Evolutionary conservation across 1,139 yeast species (phyloP).

Genomic region (Taiozyma sp.): DNA sequence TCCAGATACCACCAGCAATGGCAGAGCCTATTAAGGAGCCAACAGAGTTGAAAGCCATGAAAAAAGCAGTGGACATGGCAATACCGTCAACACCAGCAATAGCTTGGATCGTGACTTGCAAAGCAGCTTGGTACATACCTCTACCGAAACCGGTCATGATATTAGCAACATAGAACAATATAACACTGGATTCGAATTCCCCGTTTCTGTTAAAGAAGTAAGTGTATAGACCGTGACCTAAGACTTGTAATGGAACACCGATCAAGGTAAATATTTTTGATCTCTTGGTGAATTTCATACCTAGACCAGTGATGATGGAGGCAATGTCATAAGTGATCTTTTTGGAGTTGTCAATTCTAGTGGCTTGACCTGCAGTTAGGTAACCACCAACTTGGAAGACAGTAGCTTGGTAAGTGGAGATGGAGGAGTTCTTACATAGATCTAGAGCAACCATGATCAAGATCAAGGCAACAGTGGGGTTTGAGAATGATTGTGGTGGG

Average conservation of each 20-base stretch:
- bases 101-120: conserved; percentile 31
- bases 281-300: conserved; percentile 29
- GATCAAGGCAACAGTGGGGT: conserved; percentile 18
- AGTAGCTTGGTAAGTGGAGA: conserved; percentile 24
- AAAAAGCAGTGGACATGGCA: conserved; percentile 42
- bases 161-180: conserved; percentile 21
- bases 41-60: conserved; percentile 36
- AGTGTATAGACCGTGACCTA: conserved; percentile 29
- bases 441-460: conserved; percentile 23
- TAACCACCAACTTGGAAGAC: conserved; percentile 27
- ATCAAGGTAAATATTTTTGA: conserved; percentile 28
- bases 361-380: conserved; percentile 25
- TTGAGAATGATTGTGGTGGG: conserved; percentile 21
- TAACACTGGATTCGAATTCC: conserved; percentile 14
- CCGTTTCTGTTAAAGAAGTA: conserved; percentile 22
- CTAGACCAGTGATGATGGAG: conserved; percentile 25
- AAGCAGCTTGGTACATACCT: conserved; percentile 27
- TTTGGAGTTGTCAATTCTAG: conserved; percentile 27
- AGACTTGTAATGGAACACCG: conserved; percentile 27
- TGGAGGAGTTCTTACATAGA: conserved; percentile 24
- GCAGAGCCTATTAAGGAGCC: conserved; percentile 43
- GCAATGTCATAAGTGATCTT: conserved; percentile 24
- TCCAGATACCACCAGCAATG: conserved; percentile 18
- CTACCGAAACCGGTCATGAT: conserved; percentile 30
- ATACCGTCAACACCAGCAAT: conserved; percentile 40